Percentiles rank a stretch among this genome's conserved stretches.
Conservation (phyloP, 1,139 yeast genomes). For the Magnusiomyces suaveolens region DNA sequence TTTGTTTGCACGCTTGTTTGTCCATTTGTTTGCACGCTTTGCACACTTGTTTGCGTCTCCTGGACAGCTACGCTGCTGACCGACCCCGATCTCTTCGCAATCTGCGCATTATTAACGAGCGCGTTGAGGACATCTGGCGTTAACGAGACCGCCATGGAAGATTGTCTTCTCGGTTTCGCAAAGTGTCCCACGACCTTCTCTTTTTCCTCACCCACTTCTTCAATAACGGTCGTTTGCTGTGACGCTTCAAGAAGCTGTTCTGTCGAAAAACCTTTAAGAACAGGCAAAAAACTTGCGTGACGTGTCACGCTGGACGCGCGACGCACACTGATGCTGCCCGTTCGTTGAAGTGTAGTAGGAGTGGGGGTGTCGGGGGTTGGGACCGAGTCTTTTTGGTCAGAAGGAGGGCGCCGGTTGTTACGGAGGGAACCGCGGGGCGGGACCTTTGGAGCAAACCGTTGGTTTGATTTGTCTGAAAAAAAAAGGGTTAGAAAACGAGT, state of each 20-base stretch:
- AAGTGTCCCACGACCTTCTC: not conserved
- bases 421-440: not conserved
- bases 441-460: slow-evolving; percentile 13
- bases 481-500: not conserved
- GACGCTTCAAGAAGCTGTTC: slow-evolving; percentile 1
- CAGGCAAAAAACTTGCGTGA: not conserved
- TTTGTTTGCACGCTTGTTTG: too few species aligned
- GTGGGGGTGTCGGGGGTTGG: not conserved
- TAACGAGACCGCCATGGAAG: slow-evolving; percentile 7
- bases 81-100: not conserved
- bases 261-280: not conserved
- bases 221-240: slow-evolving; percentile 3
- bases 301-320: not conserved
- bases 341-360: not conserved
- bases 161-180: not conserved
- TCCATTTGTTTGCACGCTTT: too few species aligned
- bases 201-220: not conserved
- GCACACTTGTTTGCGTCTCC: not conserved
- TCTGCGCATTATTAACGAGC: not conserved
- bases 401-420: not conserved
- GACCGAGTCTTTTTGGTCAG: not conserved
- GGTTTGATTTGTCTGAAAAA: slow-evolving; percentile 15
- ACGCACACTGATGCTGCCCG: not conserved
- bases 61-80: not conserved
- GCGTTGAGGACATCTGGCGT: slow-evolving; percentile 1